Evolutionary conservation across 2,329 filamentous ascomycete genomes (phyloP), one percentile per base, ranked within the genome.

Genomic region (Stachybotrys chartarum): DNA sequence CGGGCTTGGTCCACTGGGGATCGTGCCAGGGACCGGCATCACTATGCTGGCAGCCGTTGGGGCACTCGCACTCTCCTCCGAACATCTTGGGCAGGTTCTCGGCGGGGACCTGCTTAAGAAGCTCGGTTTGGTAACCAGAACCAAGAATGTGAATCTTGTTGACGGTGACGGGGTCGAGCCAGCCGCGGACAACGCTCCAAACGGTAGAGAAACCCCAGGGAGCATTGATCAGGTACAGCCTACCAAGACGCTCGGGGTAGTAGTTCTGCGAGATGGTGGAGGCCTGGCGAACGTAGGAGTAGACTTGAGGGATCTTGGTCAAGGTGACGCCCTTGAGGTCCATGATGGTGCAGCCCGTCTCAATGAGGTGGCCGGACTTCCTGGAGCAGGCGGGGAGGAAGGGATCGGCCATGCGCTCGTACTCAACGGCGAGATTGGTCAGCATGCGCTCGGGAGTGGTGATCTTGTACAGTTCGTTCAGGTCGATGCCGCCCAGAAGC

Each of bases 341-440:
- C 87, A 97, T 94, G 76, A 99, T 91, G 61, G 90, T 93, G 85
- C 94, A 97, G 79, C 91, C 97, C 30, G 94, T 99, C 80, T 99
- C 94, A 67, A 97, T 87, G 56, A 99, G 85, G 68, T 87, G 84
- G 66, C 90, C 91, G 30, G 87, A 80, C 77, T 96, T 96, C 74
- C 93, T 91, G 55, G 91, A 96, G 82, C 91, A 97, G 63, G 94
- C 93, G 53, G 94, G 94, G 55, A 99, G 83, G 63, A 94, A 89
- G 14, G 92, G 92, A 74, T 97, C 93, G 63, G 90, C 83, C 63
- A 97, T 82, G 73, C 93, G 96, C 80, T 99, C 94, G 78, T 99
- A 99, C 78, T 99, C 94, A 71, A 92, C 88, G 51, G 96, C 93
- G 48, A 99, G 86, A 79, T 97, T 97, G 73, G 90, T 85, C 59